Percentiles rank a stretch among this genome's conserved stretches.
Conservation (phyloP, 2,329 filamentous ascomycete genomes). For the Emergomyces africanus region DNA sequence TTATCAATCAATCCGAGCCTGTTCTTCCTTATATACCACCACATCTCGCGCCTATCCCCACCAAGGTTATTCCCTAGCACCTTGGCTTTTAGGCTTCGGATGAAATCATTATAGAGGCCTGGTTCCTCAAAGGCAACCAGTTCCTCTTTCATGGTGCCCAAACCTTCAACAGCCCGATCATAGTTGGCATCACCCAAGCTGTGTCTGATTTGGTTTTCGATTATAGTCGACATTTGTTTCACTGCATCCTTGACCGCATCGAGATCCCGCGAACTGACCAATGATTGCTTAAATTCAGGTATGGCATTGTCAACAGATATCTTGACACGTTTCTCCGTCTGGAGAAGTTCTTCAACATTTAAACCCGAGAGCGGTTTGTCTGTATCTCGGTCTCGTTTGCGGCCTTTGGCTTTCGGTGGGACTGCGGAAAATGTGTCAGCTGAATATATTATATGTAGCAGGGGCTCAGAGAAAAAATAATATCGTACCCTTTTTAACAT, state of each 20-base stretch:
- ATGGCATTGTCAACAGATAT: constrained; percentile 64
- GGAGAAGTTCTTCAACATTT: constrained; percentile 71
- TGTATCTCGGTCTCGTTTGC: constrained; percentile 51
- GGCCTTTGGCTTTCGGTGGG: constrained; percentile 64
- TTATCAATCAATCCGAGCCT: constrained; percentile 62
- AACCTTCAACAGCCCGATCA: constrained; percentile 57
- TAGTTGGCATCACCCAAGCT: constrained; percentile 69
- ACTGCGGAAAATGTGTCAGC: constrained; percentile 36
- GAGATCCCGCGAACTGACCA: constrained; percentile 49
- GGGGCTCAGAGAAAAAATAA: background rate
- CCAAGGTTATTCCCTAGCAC: constrained; percentile 57
- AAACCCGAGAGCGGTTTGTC: constrained; percentile 82
- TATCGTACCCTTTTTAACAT: constrained; percentile 64
- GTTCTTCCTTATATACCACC: constrained; percentile 57
- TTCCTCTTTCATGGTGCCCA: constrained; percentile 67
- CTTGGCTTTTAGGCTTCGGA: constrained; percentile 58
- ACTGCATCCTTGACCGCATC: constrained; percentile 53
- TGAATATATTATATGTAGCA: background rate
- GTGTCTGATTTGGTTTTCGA: constrained; percentile 54
- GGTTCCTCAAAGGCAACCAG: constrained; percentile 65
- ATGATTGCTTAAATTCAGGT: constrained; percentile 76
- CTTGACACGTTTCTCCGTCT: constrained; percentile 38
- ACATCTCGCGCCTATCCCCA: constrained; percentile 70
- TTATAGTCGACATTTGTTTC: constrained; percentile 61
- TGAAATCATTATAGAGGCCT: constrained; percentile 60